Evolutionary conservation across 2,329 filamentous ascomycete genomes (phyloP).

Genomic region (Microsporum canis): DNA sequence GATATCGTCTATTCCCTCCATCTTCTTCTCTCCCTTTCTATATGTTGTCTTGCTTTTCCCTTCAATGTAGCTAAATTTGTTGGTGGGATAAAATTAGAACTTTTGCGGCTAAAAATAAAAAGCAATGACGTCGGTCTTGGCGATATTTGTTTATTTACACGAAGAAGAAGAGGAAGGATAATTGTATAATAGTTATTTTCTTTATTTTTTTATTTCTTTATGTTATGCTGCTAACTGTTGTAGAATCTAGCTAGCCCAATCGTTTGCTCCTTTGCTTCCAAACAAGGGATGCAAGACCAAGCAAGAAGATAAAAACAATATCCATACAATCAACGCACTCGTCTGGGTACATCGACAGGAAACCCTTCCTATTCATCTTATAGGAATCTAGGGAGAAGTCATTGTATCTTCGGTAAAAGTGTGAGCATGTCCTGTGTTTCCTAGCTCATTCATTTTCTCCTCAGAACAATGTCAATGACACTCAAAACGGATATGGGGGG

Average conservation of each 20-base stretch:
- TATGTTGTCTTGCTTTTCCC: not conserved
- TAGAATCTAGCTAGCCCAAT: not conserved
- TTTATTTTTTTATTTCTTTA: not conserved
- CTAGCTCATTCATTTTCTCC: not conserved
- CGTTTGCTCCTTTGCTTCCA: not conserved
- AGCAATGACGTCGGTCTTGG: slow-evolving; percentile 1
- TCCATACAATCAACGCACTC: not conserved
- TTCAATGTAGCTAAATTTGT: not conserved
- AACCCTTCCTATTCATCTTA: not conserved
- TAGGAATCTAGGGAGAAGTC: not conserved
- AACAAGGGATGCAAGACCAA: not conserved
- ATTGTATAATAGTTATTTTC: not conserved
- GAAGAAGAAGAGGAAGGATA: not conserved
- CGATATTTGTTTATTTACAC: not conserved
- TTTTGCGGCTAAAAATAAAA: not conserved
- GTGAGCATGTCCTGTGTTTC: not conserved
- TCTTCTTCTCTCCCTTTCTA: not conserved
- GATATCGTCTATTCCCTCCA: slow-evolving; percentile 64
- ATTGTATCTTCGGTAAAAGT: not conserved
- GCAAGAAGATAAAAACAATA: not conserved
- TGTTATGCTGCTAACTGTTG: not conserved
- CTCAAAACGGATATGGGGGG: not conserved
- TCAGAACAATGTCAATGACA: not conserved
- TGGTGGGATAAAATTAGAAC: not conserved
- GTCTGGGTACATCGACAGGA: not conserved